Evolutionary conservation across 352 stramenopile species (phyloP).

Genomic region (Pythium scleroteichum): DNA sequence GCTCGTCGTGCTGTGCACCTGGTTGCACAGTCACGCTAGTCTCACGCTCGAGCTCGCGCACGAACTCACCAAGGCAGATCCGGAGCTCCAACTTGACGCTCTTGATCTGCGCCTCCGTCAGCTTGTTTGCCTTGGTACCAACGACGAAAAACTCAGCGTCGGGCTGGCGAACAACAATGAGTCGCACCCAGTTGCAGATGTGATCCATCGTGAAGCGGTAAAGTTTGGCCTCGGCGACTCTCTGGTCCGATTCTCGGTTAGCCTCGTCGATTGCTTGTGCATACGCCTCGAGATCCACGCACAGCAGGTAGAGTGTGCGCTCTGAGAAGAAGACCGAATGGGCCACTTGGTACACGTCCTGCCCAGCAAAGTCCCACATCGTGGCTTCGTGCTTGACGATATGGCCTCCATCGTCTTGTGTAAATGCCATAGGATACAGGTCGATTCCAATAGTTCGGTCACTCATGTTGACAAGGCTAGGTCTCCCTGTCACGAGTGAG

Average conservation of each 20-base stretch:
- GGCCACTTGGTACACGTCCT: constrained; percentile 17
- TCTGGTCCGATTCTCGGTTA: not conserved
- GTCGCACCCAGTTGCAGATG: constrained; percentile 19
- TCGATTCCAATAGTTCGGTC: constrained; percentile 27
- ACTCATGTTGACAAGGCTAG: not conserved
- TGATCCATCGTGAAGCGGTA: not conserved
- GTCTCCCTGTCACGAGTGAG: not conserved
- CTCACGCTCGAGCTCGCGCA: not conserved
- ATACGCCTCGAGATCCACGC: constrained; percentile 11
- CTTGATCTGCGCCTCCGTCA: not conserved
- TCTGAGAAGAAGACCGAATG: constrained; percentile 21
- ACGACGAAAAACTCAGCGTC: constrained; percentile 22
- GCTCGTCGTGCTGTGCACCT: too few relatives aligned
- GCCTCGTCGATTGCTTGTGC: not conserved
- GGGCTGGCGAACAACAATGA: constrained; percentile 13
- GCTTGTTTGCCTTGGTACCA: constrained; percentile 13
- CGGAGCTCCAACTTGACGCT: not conserved
- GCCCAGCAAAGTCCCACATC: constrained; percentile 26
- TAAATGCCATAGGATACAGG: constrained; percentile 15
- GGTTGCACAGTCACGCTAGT: too few relatives aligned
- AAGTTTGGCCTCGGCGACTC: too few relatives aligned
- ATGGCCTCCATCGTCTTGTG: too few relatives aligned
- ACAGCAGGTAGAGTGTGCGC: constrained; percentile 18
- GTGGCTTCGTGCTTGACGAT: not conserved
- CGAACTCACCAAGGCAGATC: constrained; percentile 1